A percentile compares a stretch with the other conserved stretches of the same genome.
These are phyloP conservation scores for Hawksworthiomyces lignivorus DNA, from an alignment of 2,329 filamentous ascomycete genomes.

Conservation along the genomic window DNA sequence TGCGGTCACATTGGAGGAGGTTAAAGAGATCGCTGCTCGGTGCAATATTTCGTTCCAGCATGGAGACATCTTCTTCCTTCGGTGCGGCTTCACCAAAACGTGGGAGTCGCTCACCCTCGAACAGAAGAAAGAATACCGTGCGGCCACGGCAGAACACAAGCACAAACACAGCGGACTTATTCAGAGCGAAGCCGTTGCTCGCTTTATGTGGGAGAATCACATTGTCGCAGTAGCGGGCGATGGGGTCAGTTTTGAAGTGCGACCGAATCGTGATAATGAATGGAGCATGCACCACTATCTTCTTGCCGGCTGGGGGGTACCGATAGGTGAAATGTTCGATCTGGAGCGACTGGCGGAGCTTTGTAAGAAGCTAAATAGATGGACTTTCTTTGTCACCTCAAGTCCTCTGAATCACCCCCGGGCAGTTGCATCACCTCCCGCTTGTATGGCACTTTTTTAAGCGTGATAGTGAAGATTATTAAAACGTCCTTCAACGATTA, in stretches of 20 bases:
- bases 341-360: conserved; percentile 5
- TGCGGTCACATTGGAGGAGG: conserved; percentile 33
- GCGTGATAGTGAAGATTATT: too few species aligned
- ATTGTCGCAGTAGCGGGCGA: conserved; percentile 52
- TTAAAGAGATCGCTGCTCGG: conserved; percentile 35
- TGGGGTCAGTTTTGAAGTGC: conserved; percentile 39
- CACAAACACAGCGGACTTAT: conserved; percentile 31
- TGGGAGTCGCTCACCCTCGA: conserved; percentile 30
- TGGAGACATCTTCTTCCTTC: conserved; percentile 51
- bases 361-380: conserved; percentile 4
- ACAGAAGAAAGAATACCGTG: conserved; percentile 28
- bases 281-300: conserved; percentile 7
- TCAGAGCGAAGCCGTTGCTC: conserved; percentile 36
- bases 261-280: conserved; percentile 2
- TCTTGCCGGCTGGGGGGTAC: conserved; percentile 9
- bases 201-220: conserved; percentile 49
- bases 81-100: conserved; percentile 42
- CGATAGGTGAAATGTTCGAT: conserved; percentile 11
- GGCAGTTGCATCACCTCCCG: conserved; percentile 3
- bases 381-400: conserved; percentile 7
- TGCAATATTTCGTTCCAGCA: conserved; percentile 34
- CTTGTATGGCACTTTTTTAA: conserved; percentile 3
- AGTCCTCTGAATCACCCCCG: conserved; percentile 7
- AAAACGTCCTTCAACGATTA: too few species aligned
- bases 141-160: background rate